Conservation (phyloP, 176 grass and related monocot species). For the Zoysia pacifica region DNA sequence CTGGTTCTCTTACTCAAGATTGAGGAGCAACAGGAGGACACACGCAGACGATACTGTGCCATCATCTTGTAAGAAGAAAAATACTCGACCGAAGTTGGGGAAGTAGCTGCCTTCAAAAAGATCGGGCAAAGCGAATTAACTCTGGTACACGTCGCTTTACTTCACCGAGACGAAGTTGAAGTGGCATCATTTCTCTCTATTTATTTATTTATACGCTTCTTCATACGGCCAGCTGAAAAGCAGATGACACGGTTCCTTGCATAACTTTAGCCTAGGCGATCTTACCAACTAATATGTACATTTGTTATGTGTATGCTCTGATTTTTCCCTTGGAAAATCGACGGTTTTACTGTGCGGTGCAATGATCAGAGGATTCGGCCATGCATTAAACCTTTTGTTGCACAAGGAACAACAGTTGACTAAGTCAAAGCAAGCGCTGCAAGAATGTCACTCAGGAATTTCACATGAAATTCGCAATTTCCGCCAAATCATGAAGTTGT, state of each 20-base stretch:
- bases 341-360: neutral
- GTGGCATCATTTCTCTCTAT: neutral
- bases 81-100: conserved; percentile 19
- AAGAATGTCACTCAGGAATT: too few species aligned
- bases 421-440: too few species aligned
- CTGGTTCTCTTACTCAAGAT: conserved; percentile 64
- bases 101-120: conserved; percentile 51
- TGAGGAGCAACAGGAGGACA: conserved; percentile 48
- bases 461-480: too few species aligned
- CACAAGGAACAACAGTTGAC: neutral
- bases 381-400: neutral
- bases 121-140: neutral
- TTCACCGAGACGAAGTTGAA: conserved; percentile 1
- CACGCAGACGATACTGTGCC: conserved; percentile 28
- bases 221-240: conserved; percentile 16
- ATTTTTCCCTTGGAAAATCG: neutral
- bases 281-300: neutral
- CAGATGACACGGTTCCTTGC: conserved; percentile 19
- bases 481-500: too few species aligned
- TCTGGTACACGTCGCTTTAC: neutral
- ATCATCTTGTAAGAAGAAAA: conserved; percentile 34
- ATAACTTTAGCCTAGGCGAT: conserved; percentile 20
- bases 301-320: neutral
- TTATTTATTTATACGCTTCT: neutral
- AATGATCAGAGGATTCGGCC: conserved; percentile 21